Conservation (phyloP, 352 stramenopile species). For the Vaucheria bursata region DNA sequence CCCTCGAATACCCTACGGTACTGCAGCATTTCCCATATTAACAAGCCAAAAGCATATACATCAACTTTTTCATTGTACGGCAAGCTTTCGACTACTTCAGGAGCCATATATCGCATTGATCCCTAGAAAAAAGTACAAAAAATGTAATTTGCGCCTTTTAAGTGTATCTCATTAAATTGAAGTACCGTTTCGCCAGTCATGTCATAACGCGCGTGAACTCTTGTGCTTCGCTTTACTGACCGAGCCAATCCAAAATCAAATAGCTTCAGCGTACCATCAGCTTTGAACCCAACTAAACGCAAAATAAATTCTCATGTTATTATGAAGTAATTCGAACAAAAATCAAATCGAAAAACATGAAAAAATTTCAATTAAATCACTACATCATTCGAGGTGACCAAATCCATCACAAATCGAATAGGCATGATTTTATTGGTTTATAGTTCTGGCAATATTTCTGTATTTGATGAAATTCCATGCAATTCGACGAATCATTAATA, state of each 20-base stretch:
- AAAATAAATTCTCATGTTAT: not conserved
- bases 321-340: too few species aligned
- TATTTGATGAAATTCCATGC: too few species aligned
- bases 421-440: too few species aligned
- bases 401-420: too few species aligned
- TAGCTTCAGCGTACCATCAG: constrained; percentile 47
- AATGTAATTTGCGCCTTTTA: not conserved
- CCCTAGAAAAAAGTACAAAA: not conserved
- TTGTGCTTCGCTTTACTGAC: constrained; percentile 15
- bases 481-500: too few species aligned
- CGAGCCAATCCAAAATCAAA: constrained; percentile 45
- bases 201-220: constrained; percentile 41
- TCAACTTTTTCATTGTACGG: constrained; percentile 47
- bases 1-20: constrained; percentile 40
- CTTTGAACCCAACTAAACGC: constrained; percentile 31
- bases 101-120: constrained; percentile 48
- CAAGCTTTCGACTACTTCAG: constrained; percentile 41
- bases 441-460: too few species aligned
- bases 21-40: constrained; percentile 47
- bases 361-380: too few species aligned
- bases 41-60: constrained; percentile 43
- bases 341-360: too few species aligned
- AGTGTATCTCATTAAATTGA: not conserved
- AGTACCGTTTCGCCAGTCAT: constrained; percentile 40
- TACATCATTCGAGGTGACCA: too few species aligned